Base-by-base conservation (phyloP, 371 early-diverging fungal genomes). In the Mucor sp. region DNA sequence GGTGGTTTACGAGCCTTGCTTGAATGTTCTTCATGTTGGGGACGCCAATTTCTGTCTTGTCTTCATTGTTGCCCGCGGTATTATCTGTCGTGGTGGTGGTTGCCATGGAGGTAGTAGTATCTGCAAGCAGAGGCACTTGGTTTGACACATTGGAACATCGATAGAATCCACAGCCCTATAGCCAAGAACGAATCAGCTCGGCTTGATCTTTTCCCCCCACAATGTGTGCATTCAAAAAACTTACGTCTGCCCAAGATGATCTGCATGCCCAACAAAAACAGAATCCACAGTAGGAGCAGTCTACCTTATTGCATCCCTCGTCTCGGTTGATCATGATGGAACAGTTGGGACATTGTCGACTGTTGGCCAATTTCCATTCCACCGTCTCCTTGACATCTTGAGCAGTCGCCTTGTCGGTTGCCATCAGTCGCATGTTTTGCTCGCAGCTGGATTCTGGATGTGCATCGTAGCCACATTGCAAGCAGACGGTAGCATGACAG, bases 261-360 rank as follows among this genome's bases (percentile, higher is more conserved):
- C 69, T 55, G 58, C 83, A 83, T 11, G 76, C 64, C 93, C 93
- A 93, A 58, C 93, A 93, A 69, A 92, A 93, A 17, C 83, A 72
- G 73, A 83, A 79, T 1, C 91, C 92, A 71, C 93, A 93, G 32
- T 84, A 83, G 58, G 88, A 82, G 55, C 93, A 93, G 59, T 92
- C 91, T 0, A 93, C 90, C 71, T 91, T 90, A 69, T 92, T 91
- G 64, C 93, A 93, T 6, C 93, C 93, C 70, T 93, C 93, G 48
- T 93, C 93, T 17, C 93, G 72, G 44, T 90, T 87, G 41, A 93
- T 93, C 75, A 93, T 77, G 33, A 91, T 87, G 21, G 83, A 88
- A 70, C 93, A 93, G 39, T 84, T 85, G 5, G 93, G 93, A 68
- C 93, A 93, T 37, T 79, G 76, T 37, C 84, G 88, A 44, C 89